Conservation (phyloP, 2,329 filamentous ascomycete genomes). For the Aspergillus versicolor region DNA sequence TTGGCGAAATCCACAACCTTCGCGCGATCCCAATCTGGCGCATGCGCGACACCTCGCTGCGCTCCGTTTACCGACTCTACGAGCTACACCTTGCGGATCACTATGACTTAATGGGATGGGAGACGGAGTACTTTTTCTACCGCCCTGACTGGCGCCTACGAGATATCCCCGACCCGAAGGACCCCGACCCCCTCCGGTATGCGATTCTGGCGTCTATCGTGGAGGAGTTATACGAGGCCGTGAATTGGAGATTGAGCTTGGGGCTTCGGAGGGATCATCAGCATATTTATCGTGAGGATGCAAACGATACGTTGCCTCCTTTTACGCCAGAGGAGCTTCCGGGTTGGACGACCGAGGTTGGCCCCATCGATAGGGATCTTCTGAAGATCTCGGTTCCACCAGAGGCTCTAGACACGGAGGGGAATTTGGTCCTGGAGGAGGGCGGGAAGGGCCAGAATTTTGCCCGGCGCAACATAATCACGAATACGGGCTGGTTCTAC, state of each 20-base stretch:
- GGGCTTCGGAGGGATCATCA: conserved; percentile 11
- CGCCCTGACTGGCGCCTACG: not conserved
- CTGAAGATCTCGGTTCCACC: conserved; percentile 7
- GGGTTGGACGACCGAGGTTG: conserved; percentile 19
- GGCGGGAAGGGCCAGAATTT: conserved; percentile 21
- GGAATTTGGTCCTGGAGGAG: conserved; percentile 23
- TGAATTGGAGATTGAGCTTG: conserved; percentile 7
- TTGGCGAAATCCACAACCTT: conserved; percentile 19
- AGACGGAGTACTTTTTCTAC: conserved; percentile 8
- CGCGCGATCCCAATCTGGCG: conserved; percentile 8
- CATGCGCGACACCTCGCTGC: conserved; percentile 5
- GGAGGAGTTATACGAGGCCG: conserved; percentile 6
- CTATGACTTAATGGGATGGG: conserved; percentile 2
- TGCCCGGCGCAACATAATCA: conserved; percentile 26
- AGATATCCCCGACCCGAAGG: conserved; percentile 3
- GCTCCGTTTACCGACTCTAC: conserved; percentile 7
- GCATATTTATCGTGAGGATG: conserved; percentile 25
- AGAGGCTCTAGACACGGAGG: conserved; percentile 13
- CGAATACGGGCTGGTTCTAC: conserved; percentile 27
- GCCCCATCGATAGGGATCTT: conserved; percentile 14
- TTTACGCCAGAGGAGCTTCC: conserved; percentile 22
- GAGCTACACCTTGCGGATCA: not conserved
- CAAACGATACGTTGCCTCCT: conserved; percentile 22
- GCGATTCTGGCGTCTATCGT: conserved; percentile 9
- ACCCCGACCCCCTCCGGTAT: conserved; percentile 6